phyloP scores from a whole-genome alignment of 1,284 basidiomycete genomes.

The Lentinus polychrous region DNA sequence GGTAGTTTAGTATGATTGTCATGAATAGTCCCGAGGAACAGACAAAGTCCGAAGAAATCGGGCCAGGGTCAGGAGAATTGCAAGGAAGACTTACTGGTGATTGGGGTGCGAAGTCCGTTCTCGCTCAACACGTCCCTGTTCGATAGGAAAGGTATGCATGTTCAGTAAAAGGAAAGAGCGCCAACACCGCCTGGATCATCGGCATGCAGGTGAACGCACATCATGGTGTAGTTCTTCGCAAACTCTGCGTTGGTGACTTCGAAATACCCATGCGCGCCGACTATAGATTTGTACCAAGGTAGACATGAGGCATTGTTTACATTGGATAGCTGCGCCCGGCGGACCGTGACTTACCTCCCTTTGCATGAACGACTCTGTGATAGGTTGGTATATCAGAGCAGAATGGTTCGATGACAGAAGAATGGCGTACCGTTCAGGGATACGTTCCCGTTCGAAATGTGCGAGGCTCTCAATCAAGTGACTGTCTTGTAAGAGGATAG shows the following conservation, averaged over 20 bases:
- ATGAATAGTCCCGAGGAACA: neutral
- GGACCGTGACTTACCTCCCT: constrained; percentile 22
- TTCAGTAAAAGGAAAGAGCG: neutral
- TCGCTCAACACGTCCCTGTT: constrained; percentile 13
- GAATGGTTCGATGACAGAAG: neutral
- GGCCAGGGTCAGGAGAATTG: neutral
- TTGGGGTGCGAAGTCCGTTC: constrained; percentile 59
- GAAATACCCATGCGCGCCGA: constrained; percentile 53
- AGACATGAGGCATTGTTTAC: neutral
- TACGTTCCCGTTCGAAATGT: constrained; percentile 53
- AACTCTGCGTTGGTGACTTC: constrained; percentile 32
- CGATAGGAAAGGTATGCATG: constrained; percentile 21
- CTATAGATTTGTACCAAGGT: constrained; percentile 7
- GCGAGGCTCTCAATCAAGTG: constrained; percentile 38
- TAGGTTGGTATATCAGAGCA: neutral
- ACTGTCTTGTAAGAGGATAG: constrained; percentile 12
- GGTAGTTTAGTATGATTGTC: neutral
- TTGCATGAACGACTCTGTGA: constrained; percentile 31
- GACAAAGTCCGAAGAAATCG: neutral
- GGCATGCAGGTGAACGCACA: constrained; percentile 13
- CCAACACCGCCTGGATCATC: constrained; percentile 17
- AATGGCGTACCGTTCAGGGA: constrained; percentile 26
- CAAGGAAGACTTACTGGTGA: constrained; percentile 39
- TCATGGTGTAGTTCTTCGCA: constrained; percentile 15
- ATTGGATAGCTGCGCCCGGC: neutral